Conservation (phyloP, 805 yeast species). For the Nakazawaea populi region DNA sequence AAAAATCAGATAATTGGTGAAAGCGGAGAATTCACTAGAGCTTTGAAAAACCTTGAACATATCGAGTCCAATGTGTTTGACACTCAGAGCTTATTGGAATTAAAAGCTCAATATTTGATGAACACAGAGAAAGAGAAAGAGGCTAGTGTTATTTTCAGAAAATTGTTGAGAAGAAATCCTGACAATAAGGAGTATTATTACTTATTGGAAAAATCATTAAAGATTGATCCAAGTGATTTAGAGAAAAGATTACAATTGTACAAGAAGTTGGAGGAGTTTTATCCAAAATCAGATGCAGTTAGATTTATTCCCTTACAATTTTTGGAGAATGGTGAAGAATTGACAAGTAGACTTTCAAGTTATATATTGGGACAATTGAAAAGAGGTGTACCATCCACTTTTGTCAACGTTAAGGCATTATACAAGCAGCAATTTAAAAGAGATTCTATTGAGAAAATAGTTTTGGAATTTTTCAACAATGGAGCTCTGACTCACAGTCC, state of each 20-base stretch:
- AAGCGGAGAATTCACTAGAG: conserved; percentile 57
- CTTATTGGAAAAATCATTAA: conserved; percentile 60
- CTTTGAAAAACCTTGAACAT: conserved; percentile 51
- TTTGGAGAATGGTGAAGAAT: conserved; percentile 43
- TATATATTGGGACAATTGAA: conserved; percentile 61
- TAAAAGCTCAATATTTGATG: conserved; percentile 57
- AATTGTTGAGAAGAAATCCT: conserved; percentile 78
- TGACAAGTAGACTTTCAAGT: conserved; percentile 36
- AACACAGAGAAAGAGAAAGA: conserved; percentile 52
- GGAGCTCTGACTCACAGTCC: conserved; percentile 25
- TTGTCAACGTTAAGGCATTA: conserved; percentile 78
- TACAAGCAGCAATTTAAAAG: conserved; percentile 42
- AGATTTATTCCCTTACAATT: conserved; percentile 73
- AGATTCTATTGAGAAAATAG: conserved; percentile 44
- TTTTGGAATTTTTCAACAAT: conserved; percentile 32
- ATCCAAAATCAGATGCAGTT: conserved; percentile 83
- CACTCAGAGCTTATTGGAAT: conserved; percentile 55
- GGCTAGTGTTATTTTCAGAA: conserved; percentile 64
- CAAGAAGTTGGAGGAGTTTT: conserved; percentile 56
- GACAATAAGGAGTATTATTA: conserved; percentile 65
- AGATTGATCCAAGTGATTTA: conserved; percentile 37
- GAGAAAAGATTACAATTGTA: conserved; percentile 56
- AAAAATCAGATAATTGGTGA: conserved; percentile 61
- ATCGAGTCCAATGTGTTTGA: conserved; percentile 43
- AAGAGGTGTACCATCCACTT: conserved; percentile 87